A percentile compares a stretch with the other conserved stretches of the same genome.
Conservation (phyloP, 352 stramenopile species). For the Phytopythium vexans region DNA sequence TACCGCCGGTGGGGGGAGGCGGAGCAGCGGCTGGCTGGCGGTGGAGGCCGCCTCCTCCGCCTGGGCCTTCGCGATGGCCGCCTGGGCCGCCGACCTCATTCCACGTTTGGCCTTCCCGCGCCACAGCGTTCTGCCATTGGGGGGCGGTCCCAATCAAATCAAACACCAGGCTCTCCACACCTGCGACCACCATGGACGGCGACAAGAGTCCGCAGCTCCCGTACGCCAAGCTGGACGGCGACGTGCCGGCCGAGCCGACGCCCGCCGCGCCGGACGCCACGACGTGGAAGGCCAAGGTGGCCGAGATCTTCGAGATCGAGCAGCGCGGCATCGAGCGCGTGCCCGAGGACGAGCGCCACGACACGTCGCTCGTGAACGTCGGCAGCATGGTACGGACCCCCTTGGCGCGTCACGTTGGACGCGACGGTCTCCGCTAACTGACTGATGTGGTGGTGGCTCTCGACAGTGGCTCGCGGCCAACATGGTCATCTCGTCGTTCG, state of each 20-base stretch:
- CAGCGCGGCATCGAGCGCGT: slow-evolving; percentile 44
- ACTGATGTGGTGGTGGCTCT: neutral
- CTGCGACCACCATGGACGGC: slow-evolving; percentile 2
- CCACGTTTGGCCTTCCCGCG: slow-evolving; percentile 1
- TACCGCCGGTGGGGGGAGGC: slow-evolving; percentile 1
- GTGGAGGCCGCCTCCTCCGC: neutral
- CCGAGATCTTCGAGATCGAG: slow-evolving; percentile 37
- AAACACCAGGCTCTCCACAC: slow-evolving; percentile 1
- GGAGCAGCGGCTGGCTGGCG: neutral
- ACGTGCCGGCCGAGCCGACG: slow-evolving; percentile 5
- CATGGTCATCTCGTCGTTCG: slow-evolving; percentile 47
- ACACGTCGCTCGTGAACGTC: slow-evolving; percentile 35
- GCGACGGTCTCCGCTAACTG: too few relatives aligned
- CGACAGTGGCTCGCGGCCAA: slow-evolving; percentile 33
- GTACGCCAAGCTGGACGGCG: slow-evolving; percentile 21
- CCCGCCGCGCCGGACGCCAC: neutral
- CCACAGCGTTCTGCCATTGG: neutral
- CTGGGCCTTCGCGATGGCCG: too few relatives aligned
- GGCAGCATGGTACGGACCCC: slow-evolving; percentile 21
- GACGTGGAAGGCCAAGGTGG: slow-evolving; percentile 15
- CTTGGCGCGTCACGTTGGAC: too few relatives aligned
- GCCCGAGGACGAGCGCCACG: slow-evolving; percentile 35
- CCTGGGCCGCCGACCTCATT: neutral
- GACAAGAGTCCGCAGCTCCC: slow-evolving; percentile 10
- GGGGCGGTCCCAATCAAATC: slow-evolving; percentile 7